These are phyloP conservation scores for Backusella mclennaniae DNA, from an alignment of 192 early-diverging fungal genomes.

Conservation along the genomic window DNA sequence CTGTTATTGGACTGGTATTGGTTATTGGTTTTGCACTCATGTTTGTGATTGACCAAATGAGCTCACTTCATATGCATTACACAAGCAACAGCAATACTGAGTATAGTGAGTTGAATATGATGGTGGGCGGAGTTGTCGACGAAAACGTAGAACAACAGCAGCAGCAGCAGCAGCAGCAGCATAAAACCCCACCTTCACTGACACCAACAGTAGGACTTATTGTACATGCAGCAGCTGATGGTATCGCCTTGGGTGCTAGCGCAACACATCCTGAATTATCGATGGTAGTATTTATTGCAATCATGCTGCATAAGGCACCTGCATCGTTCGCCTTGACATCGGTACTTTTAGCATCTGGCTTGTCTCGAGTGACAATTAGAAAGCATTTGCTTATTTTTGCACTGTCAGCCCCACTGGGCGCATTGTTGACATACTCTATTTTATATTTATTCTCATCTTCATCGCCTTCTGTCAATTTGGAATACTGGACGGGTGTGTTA, in stretches of 20 bases:
- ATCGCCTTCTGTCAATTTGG: constrained; percentile 41
- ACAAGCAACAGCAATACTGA: background rate
- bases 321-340: constrained; percentile 89
- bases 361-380: constrained; percentile 60
- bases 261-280: constrained; percentile 62
- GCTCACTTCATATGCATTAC: constrained; percentile 37
- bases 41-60: constrained; percentile 83
- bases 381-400: constrained; percentile 81
- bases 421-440: constrained; percentile 56
- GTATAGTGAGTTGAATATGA: background rate
- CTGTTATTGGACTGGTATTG: constrained; percentile 77
- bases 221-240: constrained; percentile 95
- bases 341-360: constrained; percentile 78
- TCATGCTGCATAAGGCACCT: constrained; percentile 96
- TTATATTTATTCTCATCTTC: constrained; percentile 40
- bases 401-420: constrained; percentile 79
- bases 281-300: constrained; percentile 88
- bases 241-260: constrained; percentile 90
- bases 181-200: constrained; percentile 16
- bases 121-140: background rate
- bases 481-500: constrained; percentile 77
- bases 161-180: constrained; percentile 8
- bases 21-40: constrained; percentile 84
- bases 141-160: background rate
- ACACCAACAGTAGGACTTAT: constrained; percentile 86